Evolutionary conservation across 2,329 filamentous ascomycete species (phyloP), one percentile per base, ranked within the genome.

Genomic region (Aspergillus intermedius): DNA sequence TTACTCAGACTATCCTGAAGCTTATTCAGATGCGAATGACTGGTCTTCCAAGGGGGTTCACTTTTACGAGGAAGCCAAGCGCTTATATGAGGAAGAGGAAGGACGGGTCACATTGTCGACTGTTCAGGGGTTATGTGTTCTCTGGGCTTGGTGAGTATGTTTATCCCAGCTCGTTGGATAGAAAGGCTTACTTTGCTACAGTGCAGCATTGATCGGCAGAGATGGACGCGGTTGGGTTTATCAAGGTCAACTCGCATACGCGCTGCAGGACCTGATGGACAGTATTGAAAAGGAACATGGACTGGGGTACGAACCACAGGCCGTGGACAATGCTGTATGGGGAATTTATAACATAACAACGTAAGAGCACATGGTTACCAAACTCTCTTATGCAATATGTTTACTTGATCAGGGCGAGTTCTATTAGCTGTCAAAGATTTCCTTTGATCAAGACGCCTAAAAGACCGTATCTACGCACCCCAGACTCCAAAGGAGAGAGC

Each of bases 31-130:
- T 13, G 42, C 45, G 1, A 51, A 47, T 2, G 55, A 60, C 8
- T 13, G 47, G 17, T 47, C 51, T 23, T 58, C 60, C 1, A 54
- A 55, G 44, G 63, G 61, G 17, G 48, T 56, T 6, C 61, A 64
- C 42, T 69, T 69, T 34, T 67, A 66, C 48, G 54, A 58, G 19
- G 65, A 69, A 51, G 65, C 65, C 5, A 66, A 61, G 47, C 58
- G 49, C 4, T 51, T 59, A 5, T 53, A 65, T 6, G 61, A 66
- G 5, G 50, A 62, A 28, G 60, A 65, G 49, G 57, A 64, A 34
- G 65, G 62, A 5, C 54, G 56, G 41, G 54, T 65, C 10, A 63
- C 55, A 3, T 45, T 69, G 13, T 44, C 62, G 5, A 61, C 59
- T n/a, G 54, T 67, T 6, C 63, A 68, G 50, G 62, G 63, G 1